Base-by-base conservation (phyloP, 257 asterid species). In the Przewalskia tangutica region DNA sequence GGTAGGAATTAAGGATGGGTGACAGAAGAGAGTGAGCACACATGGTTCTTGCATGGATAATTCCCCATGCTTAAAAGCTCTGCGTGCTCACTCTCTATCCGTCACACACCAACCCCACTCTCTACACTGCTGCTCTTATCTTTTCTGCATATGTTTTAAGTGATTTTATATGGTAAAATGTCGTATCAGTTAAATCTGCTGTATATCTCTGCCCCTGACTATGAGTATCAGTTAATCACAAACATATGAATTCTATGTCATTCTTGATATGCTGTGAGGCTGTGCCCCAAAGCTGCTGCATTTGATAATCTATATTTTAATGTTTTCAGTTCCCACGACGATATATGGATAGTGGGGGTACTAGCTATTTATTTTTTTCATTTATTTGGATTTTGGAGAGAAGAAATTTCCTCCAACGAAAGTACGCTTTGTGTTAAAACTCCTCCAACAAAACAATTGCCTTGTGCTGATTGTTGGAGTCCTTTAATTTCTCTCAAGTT, bases 11-110 rank as follows among this genome's bases (percentile, higher is more conserved):
- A 65, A 2, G 77, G 77, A 67, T 17, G 34, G 0, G 77, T 67
- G 77, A 67, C 77, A 67, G 77, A 67, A 67, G 77, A 67, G 77
- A 67, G 77, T 40, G 77, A 67, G 77, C 77, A 67, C 77, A 40
- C 77, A 67, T 67, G 77, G 54, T 40, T 67, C 77, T 67, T 67
- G 48, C 54, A 67, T 67, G 77, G 54, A 17, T 67, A 8, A 4
- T 4, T 14, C 9, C 54, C 77, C 77, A 67, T 67, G 54, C 12
- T 67, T 67, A 67, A 40, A 53, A 38, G 32, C 54, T 67, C 14
- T 67, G 77, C 2, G 77, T 67, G 77, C 77, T 67, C 17, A 38
- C 54, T 7, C 77, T 68, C 55, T 68, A 40, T 67, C 54, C 17
- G 34, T 67, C 77, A 67, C 77, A 4, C 55, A 42, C 17, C 55